Conservation (phyloP, 2,329 filamentous ascomycete species). For the Xylariaceae sp. region DNA sequence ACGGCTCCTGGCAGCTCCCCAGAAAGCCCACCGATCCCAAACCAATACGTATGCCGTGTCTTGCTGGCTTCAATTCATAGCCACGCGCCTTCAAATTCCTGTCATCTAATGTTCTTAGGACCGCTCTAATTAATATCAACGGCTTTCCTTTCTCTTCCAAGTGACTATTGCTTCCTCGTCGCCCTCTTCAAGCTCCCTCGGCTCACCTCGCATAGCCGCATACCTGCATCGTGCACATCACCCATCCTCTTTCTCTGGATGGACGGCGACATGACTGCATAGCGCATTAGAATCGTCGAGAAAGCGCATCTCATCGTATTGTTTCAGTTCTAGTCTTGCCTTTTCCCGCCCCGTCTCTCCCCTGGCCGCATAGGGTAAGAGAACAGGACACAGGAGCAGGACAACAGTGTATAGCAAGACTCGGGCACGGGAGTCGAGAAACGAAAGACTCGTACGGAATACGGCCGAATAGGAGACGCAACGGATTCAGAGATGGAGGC, state of each 20-base stretch:
- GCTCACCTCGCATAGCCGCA: neutral
- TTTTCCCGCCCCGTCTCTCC: neutral
- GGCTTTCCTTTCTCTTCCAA: too few relatives aligned
- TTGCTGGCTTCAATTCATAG: too few relatives aligned
- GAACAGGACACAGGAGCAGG: neutral
- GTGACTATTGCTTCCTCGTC: neutral
- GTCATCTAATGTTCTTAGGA: too few relatives aligned
- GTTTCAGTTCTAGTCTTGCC: neutral
- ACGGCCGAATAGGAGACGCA: neutral
- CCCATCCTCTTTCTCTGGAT: neutral
- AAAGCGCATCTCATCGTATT: constrained; percentile 2
- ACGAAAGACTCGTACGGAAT: neutral
- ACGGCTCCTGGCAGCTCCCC: too few relatives aligned
- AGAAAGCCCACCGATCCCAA: too few relatives aligned
- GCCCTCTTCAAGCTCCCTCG: neutral
- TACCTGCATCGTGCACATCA: neutral
- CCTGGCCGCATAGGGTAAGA: neutral
- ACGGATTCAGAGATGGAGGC: constrained; percentile 65
- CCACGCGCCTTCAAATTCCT: too few relatives aligned
- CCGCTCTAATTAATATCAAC: too few relatives aligned
- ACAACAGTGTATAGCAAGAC: neutral
- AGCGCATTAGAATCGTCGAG: constrained; percentile 1
- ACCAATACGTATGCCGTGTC: too few relatives aligned
- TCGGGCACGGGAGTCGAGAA: neutral
- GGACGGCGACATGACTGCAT: constrained; percentile 2